Evolutionary conservation across 495 filamentous ascomycete genomes (phyloP), one percentile per base, ranked within the genome.

Genomic region (Penicillium ochrochloron): DNA sequence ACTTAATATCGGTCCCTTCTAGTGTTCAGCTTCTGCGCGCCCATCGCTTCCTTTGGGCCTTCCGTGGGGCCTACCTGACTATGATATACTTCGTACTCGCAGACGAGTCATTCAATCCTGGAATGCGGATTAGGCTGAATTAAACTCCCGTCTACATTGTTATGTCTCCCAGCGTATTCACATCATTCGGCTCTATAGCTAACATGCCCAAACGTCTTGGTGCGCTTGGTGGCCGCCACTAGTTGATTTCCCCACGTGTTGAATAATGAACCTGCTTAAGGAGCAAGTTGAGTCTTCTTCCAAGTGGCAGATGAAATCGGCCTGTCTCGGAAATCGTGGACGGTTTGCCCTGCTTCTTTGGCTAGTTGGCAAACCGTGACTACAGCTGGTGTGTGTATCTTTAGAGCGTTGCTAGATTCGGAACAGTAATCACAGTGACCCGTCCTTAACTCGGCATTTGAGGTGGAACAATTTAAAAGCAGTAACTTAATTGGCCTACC

Each of bases 121-220:
- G 1, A 27, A 27, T 27, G 25, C 25, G 25, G 4, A 27, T 27
- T 27, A 27, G 25, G 25, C 1, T 27, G 4, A 27, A 27, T 41
- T 35, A 9, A 35, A 35, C 12, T 39, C 35, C 3, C 39, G 23
- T 71, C 59, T 14, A 77, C n/a, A n/a, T n/a, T n/a, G 55, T 9
- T 69, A 67, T 10, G 21, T 53, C 61, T 77, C 25, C 25, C 1
- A 2, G 25, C 25, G 68, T 2, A 66, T 60, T 64, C 9, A 46
- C 37, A 27, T 73, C 58, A 64, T 73, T 73, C 41, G 68, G 66
- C 25, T 75, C 76, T 41, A 70, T 59, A n/a, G 73, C 71, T 70
- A 41, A 73, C 33, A 59, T 77, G 72, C 2, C 61, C 60, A 34
- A 75, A 74, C 23, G 67, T 68, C 62, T 70, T 73, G 15, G 33